Evolutionary conservation across 352 stramenopile genomes (phyloP).

Genomic region (Pythium pectinolyticum): DNA sequence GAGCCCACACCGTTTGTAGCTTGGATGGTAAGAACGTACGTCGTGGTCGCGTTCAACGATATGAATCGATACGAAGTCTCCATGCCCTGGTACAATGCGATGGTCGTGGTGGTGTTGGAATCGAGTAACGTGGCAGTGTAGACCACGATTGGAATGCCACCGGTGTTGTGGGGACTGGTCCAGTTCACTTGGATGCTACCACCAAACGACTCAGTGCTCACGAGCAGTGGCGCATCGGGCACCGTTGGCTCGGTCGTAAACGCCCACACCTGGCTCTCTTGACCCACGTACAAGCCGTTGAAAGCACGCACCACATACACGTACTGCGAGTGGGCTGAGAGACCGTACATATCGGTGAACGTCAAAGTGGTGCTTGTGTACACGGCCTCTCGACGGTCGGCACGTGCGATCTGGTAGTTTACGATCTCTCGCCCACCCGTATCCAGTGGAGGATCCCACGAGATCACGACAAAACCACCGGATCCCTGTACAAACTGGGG

Average conservation of each 20-base stretch:
- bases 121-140: constrained; percentile 32
- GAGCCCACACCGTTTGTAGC: constrained; percentile 16
- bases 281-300: constrained; percentile 39
- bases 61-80: constrained; percentile 4
- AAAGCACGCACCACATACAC: constrained; percentile 44
- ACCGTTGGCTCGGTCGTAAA: constrained; percentile 30
- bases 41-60: constrained; percentile 14
- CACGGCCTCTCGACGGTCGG: constrained; percentile 15
- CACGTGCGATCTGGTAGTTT: constrained; percentile 43
- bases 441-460: constrained; percentile 48
- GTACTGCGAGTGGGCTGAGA: constrained; percentile 38
- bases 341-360: constrained; percentile 36
- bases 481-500: constrained; percentile 2
- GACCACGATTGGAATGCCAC: constrained; percentile 34
- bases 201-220: constrained; percentile 31
- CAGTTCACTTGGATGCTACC: constrained; percentile 48
- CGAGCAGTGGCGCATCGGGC: constrained; percentile 31
- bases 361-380: neutral
- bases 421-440: constrained; percentile 42
- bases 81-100: constrained; percentile 2
- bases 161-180: constrained; percentile 38
- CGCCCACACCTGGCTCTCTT: neutral
- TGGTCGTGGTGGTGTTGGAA: neutral
- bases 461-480: constrained; percentile 38
- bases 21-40: constrained; percentile 9